phyloP scores from a whole-genome alignment of 768 basidiomycete genomes.

The Piloderma croceum region DNA sequence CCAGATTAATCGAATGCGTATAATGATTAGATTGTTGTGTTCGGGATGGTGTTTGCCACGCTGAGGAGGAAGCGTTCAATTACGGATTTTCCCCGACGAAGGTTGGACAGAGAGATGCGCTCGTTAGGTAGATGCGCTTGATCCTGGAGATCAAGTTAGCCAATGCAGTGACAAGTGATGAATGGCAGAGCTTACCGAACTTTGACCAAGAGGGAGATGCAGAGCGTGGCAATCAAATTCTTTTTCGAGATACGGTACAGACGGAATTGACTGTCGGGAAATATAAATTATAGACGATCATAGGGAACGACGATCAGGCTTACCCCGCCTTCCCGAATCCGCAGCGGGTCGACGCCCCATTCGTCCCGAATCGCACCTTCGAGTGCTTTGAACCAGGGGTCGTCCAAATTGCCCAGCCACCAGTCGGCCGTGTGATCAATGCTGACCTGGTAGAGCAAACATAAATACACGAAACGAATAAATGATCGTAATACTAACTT shows the following conservation, averaged over 20 bases:
- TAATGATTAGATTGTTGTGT: too few species aligned
- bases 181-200: conserved; percentile 50
- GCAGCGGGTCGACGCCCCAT: conserved; percentile 81
- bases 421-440: conserved; percentile 86
- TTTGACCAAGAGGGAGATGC: conserved; percentile 93
- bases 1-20: too few species aligned
- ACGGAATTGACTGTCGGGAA: conserved; percentile 75
- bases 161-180: conserved; percentile 1
- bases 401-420: conserved; percentile 91
- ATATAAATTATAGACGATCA: not conserved
- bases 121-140: conserved; percentile 94
- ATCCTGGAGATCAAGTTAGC: conserved; percentile 42
- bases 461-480: not conserved
- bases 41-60: conserved; percentile 29
- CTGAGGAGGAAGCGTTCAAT: conserved; percentile 67
- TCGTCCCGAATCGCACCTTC: conserved; percentile 79
- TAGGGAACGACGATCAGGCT: conserved; percentile 22
- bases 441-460: conserved; percentile 45
- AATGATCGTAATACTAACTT: conserved; percentile 39
- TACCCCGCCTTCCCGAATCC: conserved; percentile 92
- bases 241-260: conserved; percentile 90
- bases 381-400: conserved; percentile 81
- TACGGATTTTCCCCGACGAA: conserved; percentile 72
- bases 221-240: conserved; percentile 84
- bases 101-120: conserved; percentile 78